Evolutionary conservation across 2,329 filamentous ascomycete genomes (phyloP).

Genomic region (Phaeosphaeriaceae sp.): DNA sequence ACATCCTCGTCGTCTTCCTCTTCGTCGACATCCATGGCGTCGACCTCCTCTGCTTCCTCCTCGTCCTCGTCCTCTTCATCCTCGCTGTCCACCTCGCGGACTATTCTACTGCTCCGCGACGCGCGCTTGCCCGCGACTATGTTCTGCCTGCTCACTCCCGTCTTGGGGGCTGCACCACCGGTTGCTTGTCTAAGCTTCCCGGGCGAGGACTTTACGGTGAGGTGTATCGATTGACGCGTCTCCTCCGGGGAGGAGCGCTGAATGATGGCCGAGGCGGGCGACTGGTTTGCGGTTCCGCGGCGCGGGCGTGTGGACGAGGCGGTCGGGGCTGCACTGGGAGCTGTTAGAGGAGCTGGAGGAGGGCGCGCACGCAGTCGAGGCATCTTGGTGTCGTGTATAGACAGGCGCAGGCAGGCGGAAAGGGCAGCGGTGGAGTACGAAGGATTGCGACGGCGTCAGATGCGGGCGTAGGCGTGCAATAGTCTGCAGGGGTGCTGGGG

Average conservation of each 20-base stretch:
- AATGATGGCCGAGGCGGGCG: constrained; percentile 46
- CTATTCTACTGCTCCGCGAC: constrained; percentile 48
- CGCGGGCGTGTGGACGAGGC: constrained; percentile 48
- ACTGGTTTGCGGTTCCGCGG: constrained; percentile 45
- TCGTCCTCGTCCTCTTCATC: constrained; percentile 53
- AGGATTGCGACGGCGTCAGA: constrained; percentile 25
- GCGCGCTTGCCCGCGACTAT: constrained; percentile 49
- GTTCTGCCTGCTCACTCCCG: constrained; percentile 44
- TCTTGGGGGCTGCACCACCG: constrained; percentile 39
- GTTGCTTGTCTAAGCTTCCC: constrained; percentile 59
- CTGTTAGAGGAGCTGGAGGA: constrained; percentile 36
- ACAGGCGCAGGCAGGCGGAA: constrained; percentile 11
- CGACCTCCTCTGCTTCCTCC: constrained; percentile 36
- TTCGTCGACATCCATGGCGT: constrained; percentile 52
- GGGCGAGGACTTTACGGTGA: constrained; percentile 60
- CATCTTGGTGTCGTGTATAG: constrained; percentile 30
- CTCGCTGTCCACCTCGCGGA: constrained; percentile 51
- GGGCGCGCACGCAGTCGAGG: constrained; percentile 50
- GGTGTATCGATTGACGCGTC: constrained; percentile 54
- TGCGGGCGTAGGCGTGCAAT: constrained; percentile 12
- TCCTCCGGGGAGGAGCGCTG: constrained; percentile 52
- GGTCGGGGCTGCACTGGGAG: constrained; percentile 44
- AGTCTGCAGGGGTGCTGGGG: constrained; percentile 24
- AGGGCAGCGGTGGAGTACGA: constrained; percentile 6
- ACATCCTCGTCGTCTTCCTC: constrained; percentile 48